Conservation (phyloP, 2,329 filamentous ascomycete genomes). For the Calycina herbarum region DNA sequence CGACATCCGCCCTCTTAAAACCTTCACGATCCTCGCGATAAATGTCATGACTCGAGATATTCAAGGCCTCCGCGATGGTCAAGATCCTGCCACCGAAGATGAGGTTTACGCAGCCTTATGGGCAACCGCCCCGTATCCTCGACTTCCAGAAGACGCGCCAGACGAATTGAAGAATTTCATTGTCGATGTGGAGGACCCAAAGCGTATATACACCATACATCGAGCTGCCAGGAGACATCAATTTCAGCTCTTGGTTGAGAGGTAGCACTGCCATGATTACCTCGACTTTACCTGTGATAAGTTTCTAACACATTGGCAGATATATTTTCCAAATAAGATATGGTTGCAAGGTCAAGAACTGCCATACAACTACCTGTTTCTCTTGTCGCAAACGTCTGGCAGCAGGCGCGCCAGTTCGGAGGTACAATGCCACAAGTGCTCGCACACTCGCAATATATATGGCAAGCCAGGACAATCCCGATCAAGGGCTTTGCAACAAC, state of each 20-base stretch:
- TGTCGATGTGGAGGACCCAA: conserved; percentile 61
- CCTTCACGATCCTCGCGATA: neutral
- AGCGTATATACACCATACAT: conserved; percentile 60
- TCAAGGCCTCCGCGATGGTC: conserved; percentile 18
- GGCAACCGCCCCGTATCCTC: conserved; percentile 60
- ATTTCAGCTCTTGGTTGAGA: conserved; percentile 67
- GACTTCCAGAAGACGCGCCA: conserved; percentile 61
- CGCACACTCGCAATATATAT: conserved; percentile 78
- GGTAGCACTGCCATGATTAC: conserved; percentile 45
- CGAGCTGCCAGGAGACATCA: conserved; percentile 60
- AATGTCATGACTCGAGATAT: conserved; percentile 14
- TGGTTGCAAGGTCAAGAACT: conserved; percentile 70
- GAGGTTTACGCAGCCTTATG: conserved; percentile 56
- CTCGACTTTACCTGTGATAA: neutral
- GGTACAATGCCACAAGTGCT: conserved; percentile 80
- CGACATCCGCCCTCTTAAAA: neutral
- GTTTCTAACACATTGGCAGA: conserved; percentile 45
- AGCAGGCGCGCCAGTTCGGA: conserved; percentile 67
- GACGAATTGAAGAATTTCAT: conserved; percentile 55
- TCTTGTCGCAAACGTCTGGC: conserved; percentile 70
- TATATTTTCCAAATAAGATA: conserved; percentile 80
- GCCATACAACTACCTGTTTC: conserved; percentile 76
- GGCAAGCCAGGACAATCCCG: conserved; percentile 76
- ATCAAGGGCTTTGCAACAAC: conserved; percentile 63
- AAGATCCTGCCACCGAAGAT: conserved; percentile 26